phyloP scores from a whole-genome alignment of 2,329 filamentous ascomycete species.

The Botrytis hyacinthi region DNA sequence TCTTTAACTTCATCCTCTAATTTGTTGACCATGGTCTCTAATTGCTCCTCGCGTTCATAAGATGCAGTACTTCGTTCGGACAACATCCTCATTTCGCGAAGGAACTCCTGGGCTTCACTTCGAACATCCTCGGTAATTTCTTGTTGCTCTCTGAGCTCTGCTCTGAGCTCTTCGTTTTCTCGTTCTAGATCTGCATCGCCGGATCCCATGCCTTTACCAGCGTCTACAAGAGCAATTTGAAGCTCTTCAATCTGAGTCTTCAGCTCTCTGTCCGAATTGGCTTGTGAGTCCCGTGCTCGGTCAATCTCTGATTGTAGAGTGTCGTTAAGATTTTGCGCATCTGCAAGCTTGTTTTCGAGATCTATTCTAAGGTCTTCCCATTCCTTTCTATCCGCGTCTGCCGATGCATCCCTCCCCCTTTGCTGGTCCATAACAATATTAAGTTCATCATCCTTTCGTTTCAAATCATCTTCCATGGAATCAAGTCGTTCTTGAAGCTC shows the following conservation, averaged over 20 bases:
- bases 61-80: slow-evolving; percentile 76
- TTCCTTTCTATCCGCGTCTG: slow-evolving; percentile 65
- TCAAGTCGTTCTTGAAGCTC: slow-evolving; percentile 73
- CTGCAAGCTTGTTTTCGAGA: slow-evolving; percentile 70
- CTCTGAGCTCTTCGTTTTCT: slow-evolving; percentile 68
- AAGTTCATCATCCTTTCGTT: slow-evolving; percentile 69
- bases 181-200: slow-evolving; percentile 53
- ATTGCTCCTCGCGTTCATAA: slow-evolving; percentile 76
- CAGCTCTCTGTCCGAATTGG: slow-evolving; percentile 59
- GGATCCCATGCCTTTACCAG: slow-evolving; percentile 34
- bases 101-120: slow-evolving; percentile 75
- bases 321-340: slow-evolving; percentile 76
- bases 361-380: slow-evolving; percentile 64
- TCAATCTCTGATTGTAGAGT: slow-evolving; percentile 78
- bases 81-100: slow-evolving; percentile 84
- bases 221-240: slow-evolving; percentile 38
- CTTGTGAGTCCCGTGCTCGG: slow-evolving; percentile 66
- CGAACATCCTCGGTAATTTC: slow-evolving; percentile 84
- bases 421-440: slow-evolving; percentile 58
- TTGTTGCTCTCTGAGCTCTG: slow-evolving; percentile 69
- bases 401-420: slow-evolving; percentile 51
- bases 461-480: slow-evolving; percentile 67
- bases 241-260: slow-evolving; percentile 61
- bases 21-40: slow-evolving; percentile 70
- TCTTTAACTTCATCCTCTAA: slow-evolving; percentile 82